Base-by-base conservation (phyloP, 2,329 filamentous ascomycete genomes). In the Ophiostoma sp. region DNA sequence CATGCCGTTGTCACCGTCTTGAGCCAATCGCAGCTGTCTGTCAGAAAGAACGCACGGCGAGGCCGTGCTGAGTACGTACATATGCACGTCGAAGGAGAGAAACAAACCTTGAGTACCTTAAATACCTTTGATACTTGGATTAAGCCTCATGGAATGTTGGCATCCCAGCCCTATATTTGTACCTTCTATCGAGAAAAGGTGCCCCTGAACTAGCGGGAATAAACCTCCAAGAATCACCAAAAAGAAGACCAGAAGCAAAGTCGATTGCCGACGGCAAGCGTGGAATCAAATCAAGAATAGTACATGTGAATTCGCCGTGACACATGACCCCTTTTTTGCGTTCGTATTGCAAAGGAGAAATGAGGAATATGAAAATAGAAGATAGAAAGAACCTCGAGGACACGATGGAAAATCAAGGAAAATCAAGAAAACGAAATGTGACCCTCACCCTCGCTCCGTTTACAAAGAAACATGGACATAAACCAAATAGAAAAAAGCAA, bases 91-190 rank as follows among this genome's bases (percentile, higher is more conserved):
- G 17, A 52, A 69, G 19, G 48, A 9, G 66, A 31, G 39, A 55
- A 50, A 52, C 39, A 36, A 31, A 52, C 25, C 25, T 52, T 19
- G 42, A 3, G 19, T 48, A 19, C 42, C 42, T 12, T 45, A 11
- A 11, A 11, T 45, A 36, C 39, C 8, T 15, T 42, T 9, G 39
- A 48, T 48, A 48, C 15, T 19, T 55, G 31, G 28, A 69, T 55
- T 2, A 25, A 9, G 19, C 11, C n/a, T 69, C 45, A 55, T 69
- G 19, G 42, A 33, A 52, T 69, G 66, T 39, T 69, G 45, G 28
- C 45, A 69, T 69, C 66, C 66, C 31, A 42, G 66, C 31, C 64
- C 48, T 69, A 69, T 69, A 69, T 69, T 55, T 39, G 66, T 19
- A 48, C 17, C 48, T 69, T 69, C n/a, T 69, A 69, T 55, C 19